These are phyloP conservation scores for Peronosclerospora sorghi DNA, from an alignment of 352 stramenopile genomes.

Conservation along the genomic window DNA sequence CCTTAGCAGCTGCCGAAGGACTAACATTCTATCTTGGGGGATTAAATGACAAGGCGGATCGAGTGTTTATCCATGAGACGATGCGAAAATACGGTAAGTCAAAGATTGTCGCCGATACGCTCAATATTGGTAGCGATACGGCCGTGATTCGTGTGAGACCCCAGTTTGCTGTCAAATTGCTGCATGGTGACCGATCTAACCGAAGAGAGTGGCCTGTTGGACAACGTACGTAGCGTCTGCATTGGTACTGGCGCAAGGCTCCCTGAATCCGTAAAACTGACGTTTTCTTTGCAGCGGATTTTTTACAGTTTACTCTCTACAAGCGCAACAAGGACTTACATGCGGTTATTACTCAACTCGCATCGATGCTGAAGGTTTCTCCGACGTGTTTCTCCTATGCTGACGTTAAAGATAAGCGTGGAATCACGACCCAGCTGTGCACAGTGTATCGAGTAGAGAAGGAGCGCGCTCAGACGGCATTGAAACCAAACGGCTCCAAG, in stretches of 20 bases:
- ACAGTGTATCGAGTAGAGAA: constrained; percentile 77
- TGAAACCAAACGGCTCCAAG: constrained; percentile 23
- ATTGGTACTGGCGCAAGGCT: too few relatives aligned
- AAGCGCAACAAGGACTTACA: constrained; percentile 94
- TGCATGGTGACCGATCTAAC: constrained; percentile 45
- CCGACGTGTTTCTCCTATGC: constrained; percentile 82
- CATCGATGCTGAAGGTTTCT: constrained; percentile 54
- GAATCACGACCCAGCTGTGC: constrained; percentile 92
- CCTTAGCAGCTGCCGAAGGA: constrained; percentile 14
- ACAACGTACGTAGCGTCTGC: constrained; percentile 51
- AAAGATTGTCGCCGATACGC: constrained; percentile 77
- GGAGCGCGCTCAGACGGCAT: constrained; percentile 40
- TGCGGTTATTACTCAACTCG: constrained; percentile 68
- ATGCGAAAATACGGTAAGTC: constrained; percentile 74
- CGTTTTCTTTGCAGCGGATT: constrained; percentile 59
- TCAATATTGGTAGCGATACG: constrained; percentile 71
- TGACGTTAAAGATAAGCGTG: constrained; percentile 95
- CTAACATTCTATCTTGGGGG: constrained; percentile 68
- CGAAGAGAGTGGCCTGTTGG: constrained; percentile 61
- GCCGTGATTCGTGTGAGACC: constrained; percentile 64
- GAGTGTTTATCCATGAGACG: constrained; percentile 85
- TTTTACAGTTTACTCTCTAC: constrained; percentile 92
- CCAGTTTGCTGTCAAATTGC: constrained; percentile 19
- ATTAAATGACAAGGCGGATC: constrained; percentile 80
- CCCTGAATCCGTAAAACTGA: too few relatives aligned